Base-by-base conservation (phyloP, 2,329 filamentous ascomycete species). In the Beauveria sp. region DNA sequence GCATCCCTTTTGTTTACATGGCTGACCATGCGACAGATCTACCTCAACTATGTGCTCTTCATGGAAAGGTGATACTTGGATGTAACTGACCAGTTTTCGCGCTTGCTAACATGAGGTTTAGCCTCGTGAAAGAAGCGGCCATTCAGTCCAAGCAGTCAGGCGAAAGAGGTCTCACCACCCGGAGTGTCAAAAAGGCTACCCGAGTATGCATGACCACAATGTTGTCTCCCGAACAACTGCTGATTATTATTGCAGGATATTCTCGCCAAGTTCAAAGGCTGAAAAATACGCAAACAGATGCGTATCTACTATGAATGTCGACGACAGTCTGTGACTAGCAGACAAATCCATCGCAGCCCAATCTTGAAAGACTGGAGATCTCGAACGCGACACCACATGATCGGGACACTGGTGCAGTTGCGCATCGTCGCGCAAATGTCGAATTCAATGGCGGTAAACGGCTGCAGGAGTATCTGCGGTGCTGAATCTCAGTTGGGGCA, bases 31-130 rank as follows among this genome's bases (percentile, higher is more conserved):
- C 61, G n/a, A 54, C 66, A 95, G 91, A 88, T 96, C 65, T 96
- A 90, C 69, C 80, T 96, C 62, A 87, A 95, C 70, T 96, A 96
- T 66, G 84, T 90, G 66, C 80, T 95, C 1, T 96, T 96, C 67
- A 88, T 96, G 83, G 82, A 86, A 70, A 80, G 77, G 83, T 85
- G 73, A 6, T 58, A 78, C 34, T 45, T 26, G 8, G 9, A 2
- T 16, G 54, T 12, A 34, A 3, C 10, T 22, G 8, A 22, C 10
- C 5, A 6, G 20, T 5, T 20, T 22, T 12, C 5, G 62, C 31
- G 62, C 18, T 16, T 46, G 3, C 31, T 65, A 24, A 51, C 45
- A 58, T 5, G 22, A 38, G 18, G 22, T 52, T 28, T 67, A 93
- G 90, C 49, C 79, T 96, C 58, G 83, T 96, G 73, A 91, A 89